Evolutionary conservation across 2,329 filamentous ascomycete genomes (phyloP), one percentile per base, ranked within the genome.

Genomic region (Aschersonia sp.): DNA sequence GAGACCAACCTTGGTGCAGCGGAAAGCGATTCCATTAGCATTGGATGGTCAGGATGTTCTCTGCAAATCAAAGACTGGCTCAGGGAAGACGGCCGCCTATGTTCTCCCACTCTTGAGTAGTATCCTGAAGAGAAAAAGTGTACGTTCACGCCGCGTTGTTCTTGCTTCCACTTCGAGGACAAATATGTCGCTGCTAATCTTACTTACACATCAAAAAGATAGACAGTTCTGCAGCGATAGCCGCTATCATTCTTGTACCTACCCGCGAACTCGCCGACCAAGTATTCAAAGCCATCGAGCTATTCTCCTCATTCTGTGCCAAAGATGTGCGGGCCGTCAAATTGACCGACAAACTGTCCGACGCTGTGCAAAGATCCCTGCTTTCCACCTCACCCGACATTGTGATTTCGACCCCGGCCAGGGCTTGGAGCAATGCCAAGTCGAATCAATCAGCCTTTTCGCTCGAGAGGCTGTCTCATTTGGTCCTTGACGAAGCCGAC

Each of bases 81-180:
- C 89, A 4, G 92, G 92, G 55, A 98, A 98, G 73, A 98, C 92
- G 9, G 87, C 87, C n/a, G 90, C 92, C 45, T 97, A 97, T 62
- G 71, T 95, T 6, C 73, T 98, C 41, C 92, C 92, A 1, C 75
- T 95, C n/a, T 67, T 98, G 12, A 84, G 95, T 55, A 77, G 78
- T 37, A 85, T 95, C 51, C 68, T 98, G 48, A 85, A 83, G 60
- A 78, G 79, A 54, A 95, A 95, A 66, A 66, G 75, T 56, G 79
- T 82, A 63, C 14, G 67, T 53, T 30, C 29, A 41, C 12, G 31
- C n/a, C 12, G 22, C 30, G 40, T 42, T 39, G 14, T 22, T 14
- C 9, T 8, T 37, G 12, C 35, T 9, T 4, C 4, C 8, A 37
- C 2, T 37, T 1, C 12, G 2, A 9, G 8, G 35, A 37, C 8